Evolutionary conservation across 192 early-diverging fungal genomes (phyloP), one percentile per base, ranked within the genome.

Genomic region (Gryganskiella cystojenkinii): DNA sequence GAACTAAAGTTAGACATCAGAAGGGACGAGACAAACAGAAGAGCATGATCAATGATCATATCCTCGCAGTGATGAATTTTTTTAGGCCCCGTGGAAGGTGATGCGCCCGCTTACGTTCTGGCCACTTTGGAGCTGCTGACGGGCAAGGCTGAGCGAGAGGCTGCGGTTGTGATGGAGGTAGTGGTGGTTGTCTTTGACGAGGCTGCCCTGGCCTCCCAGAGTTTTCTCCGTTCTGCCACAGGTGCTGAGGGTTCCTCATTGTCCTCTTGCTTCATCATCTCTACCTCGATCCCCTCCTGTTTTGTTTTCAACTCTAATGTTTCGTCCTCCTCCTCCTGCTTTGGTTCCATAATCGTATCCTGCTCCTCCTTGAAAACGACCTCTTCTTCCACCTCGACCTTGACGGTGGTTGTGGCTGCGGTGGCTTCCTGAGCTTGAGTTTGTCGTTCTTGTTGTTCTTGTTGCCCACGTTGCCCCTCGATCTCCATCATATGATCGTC

Each of bases 151-250:
- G 74, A 69, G 42, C 55, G 61, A 27, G 50, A 19, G 19, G 53
- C 24, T 22, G 60, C 49, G 9, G 56, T 50, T 25, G 64, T 35
- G 11, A 27, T 42, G 17, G 55, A 20, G 33, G 55, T 56, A 5
- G 55, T 37, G 4, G 34, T 15, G n/a, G n/a, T n/a, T n/a, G n/a
- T n/a, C n/a, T n/a, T n/a, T n/a, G n/a, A n/a, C n/a, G n/a, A n/a
- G n/a, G n/a, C n/a, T n/a, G 55, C 22, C 34, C 43, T 78, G 20
- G 74, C 35, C 50, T 78, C 74, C 74, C 74, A 78, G 20, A 78
- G 47, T n/a, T 69, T 51, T 30, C 50, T 63, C 10, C 74, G 65
- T 25, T 68, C 43, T 11, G 67, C 45, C 22, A 78, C 44, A 10
- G 74, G 65, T 5, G 59, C 40, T 2, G 56, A 13, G 2, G 62